Conservation (phyloP, 192 early-diverging fungal genomes). For the Coemansia sp. region DNA sequence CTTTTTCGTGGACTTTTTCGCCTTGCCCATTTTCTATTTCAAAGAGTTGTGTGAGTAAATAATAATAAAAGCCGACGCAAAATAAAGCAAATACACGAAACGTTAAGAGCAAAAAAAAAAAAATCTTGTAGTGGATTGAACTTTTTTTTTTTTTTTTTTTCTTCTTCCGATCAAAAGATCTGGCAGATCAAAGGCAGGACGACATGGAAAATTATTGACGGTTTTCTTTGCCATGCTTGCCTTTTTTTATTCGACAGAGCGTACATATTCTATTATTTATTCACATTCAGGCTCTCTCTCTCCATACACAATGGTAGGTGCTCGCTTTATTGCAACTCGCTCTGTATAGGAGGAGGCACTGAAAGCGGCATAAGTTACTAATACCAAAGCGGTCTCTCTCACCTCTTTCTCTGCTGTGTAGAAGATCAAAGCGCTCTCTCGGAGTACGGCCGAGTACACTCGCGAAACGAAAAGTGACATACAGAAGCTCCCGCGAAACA, state of each 20-base stretch:
- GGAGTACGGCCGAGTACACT: slow-evolving; percentile 74
- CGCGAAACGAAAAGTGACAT: slow-evolving; percentile 87
- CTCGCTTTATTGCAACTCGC: not conserved
- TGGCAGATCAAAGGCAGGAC: slow-evolving; percentile 1
- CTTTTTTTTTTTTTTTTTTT: slow-evolving; percentile 11
- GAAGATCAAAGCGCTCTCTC: slow-evolving; percentile 96
- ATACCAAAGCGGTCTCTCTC: not conserved
- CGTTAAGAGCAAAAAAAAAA: not conserved
- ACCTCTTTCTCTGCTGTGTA: slow-evolving; percentile 30
- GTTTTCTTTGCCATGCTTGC: not conserved
- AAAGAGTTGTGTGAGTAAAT: not conserved
- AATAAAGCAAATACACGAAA: not conserved
- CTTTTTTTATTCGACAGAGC: not conserved
- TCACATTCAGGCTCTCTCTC: not conserved
- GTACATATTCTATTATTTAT: not conserved
- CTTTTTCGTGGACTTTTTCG: slow-evolving; percentile 73
- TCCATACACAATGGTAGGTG: slow-evolving; percentile 8
- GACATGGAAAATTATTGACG: not conserved
- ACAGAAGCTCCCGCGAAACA: slow-evolving; percentile 84
- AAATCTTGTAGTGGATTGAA: not conserved
- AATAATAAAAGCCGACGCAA: not conserved
- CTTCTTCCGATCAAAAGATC: slow-evolving; percentile 7
- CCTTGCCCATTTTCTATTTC: slow-evolving; percentile 42
- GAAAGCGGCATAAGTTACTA: not conserved
- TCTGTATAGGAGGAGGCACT: not conserved